A percentile compares a stretch with the other conserved stretches of the same genome.
Evolutionary conservation across 83 land plant species (phyloP).

Genomic region (Diphasiastrum complanatum): DNA sequence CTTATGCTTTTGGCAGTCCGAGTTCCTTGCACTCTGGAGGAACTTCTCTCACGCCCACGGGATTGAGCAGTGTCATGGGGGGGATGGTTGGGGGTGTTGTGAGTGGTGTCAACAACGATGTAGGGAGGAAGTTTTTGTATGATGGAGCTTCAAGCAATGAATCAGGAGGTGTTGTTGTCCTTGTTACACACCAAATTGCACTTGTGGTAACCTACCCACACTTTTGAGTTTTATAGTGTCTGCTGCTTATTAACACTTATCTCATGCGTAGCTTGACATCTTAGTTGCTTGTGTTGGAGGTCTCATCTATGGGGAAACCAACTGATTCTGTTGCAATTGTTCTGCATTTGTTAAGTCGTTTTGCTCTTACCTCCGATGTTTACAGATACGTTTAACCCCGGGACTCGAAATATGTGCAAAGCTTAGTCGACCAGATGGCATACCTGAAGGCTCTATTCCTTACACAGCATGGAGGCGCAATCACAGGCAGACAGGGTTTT

Average conservation of each 20-base stretch:
- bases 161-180: constrained; percentile 70
- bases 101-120: constrained; percentile 45
- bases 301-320: too few species aligned
- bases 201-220: constrained; percentile 67
- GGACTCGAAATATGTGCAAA: constrained; percentile 55
- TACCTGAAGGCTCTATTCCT: constrained; percentile 89
- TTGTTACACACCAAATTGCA: constrained; percentile 75
- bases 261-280: constrained; percentile 10
- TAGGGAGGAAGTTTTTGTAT: constrained; percentile 65
- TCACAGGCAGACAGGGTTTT: constrained; percentile 18
- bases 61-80: constrained; percentile 61
- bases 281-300: background rate
- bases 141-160: constrained; percentile 58
- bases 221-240: constrained; percentile 4
- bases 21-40: constrained; percentile 30
- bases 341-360: background rate
- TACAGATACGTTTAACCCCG: constrained; percentile 65
- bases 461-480: constrained; percentile 86
- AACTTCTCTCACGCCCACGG: constrained; percentile 24
- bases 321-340: background rate
- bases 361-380: background rate
- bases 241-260: too few species aligned
- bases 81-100: constrained; percentile 63
- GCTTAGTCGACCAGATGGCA: constrained; percentile 72
- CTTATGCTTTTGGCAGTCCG: constrained; percentile 19